Base-by-base conservation (phyloP, 805 yeast species). In the Deakozyma indianensis region DNA sequence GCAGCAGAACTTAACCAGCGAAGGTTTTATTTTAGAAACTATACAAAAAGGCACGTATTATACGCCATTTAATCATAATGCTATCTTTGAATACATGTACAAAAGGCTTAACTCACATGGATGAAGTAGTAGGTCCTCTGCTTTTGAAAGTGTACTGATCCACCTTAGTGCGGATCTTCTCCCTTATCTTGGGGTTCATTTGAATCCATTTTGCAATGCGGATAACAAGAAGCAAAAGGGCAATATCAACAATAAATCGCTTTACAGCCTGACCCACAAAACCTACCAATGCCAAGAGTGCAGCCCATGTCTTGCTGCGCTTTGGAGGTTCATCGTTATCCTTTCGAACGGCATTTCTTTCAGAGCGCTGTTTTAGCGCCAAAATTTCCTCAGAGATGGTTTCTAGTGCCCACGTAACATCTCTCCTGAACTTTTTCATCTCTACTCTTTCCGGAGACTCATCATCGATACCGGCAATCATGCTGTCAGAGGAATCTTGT, bases 391-490 rank as follows among this genome's bases (percentile, higher is more conserved):
- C 60, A 35, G 47, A 46, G 15, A 56, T 51, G 7, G 56, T 51
- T 29, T 56, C 60, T 16, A 56, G 46, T 15, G 56, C 56, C 55
- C 56, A 51, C 4, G 53, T 48, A 4, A 54, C 53, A 25, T 56
- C 56, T 7, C 38, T 7, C 38, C 38, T 14, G 18, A 32, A 32
- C 38, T 32, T 32, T n/a, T 32, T 32, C 38, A 32, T 32, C 38
- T 32, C 38, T 4, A n/a, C 38, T 7, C 38, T 14, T 32, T 32
- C 38, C 4, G 38, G 38, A 9, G 38, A n/a, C 38, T 32, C 38
- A 20, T 32, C 38, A n/a, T 32, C 38, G 16, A 32, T 32, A 20
- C 38, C 38, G 38, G 20, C 38, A 11, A 32, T 32, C 38, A 32
- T 7, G 18, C 38, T 32, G 38, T 32, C 38, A n/a, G 38, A 32